A percentile compares a stretch with the other conserved stretches of the same genome.
phyloP scores from a whole-genome alignment of 129 eudicot species.

The Rutidosis leptorrhynchoides region DNA sequence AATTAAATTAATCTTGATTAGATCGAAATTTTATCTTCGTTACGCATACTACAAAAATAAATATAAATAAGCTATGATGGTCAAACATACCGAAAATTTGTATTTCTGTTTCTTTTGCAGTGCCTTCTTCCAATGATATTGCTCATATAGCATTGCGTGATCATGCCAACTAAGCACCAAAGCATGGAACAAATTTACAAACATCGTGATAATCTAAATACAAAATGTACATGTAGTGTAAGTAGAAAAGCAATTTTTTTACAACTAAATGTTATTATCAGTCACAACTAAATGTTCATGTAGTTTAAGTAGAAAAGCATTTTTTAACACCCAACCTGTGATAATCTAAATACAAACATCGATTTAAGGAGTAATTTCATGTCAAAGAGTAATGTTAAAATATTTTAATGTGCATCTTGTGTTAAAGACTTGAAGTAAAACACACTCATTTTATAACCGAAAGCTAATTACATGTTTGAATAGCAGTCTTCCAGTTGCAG shows the following conservation, averaged over 20 bases:
- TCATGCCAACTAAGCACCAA: conserved; percentile 80
- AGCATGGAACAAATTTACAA: conserved; percentile 3
- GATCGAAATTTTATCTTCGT: background rate
- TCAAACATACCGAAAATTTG: conserved; percentile 54
- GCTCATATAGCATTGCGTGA: conserved; percentile 78
- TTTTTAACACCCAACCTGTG: background rate
- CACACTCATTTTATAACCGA: too few species aligned
- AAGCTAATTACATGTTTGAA: too few species aligned
- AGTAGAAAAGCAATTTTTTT: too few species aligned
- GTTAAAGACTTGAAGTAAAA: background rate
- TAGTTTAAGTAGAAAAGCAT: background rate
- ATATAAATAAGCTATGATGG: background rate
- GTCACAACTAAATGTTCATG: background rate
- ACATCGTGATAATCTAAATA: too few species aligned
- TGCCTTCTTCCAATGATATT: conserved; percentile 89
- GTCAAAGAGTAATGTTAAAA: background rate
- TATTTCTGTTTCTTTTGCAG: conserved; percentile 56
- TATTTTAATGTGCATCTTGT: background rate
- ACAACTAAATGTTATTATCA: too few species aligned
- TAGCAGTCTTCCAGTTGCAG: too few species aligned
- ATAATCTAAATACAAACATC: background rate
- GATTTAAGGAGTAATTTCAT: background rate
- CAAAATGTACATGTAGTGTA: too few species aligned
- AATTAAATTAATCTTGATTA: background rate
- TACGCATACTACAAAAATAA: background rate